Conservation (phyloP, 2,329 filamentous ascomycete genomes). For the Xylaria sp. region DNA sequence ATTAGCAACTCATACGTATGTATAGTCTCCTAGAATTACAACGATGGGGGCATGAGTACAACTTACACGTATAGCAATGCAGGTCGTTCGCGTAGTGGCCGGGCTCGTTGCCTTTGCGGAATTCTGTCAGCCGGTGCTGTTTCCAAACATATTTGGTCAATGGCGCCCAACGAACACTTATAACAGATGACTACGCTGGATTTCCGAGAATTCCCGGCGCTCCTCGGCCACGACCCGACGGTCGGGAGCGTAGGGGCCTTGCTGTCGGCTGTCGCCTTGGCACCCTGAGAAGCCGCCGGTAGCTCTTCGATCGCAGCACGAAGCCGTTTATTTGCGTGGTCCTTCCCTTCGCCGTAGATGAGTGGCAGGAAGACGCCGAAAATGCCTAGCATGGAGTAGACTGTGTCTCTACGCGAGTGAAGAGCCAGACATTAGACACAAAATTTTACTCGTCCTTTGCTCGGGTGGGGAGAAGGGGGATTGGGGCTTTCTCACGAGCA, state of each 20-base stretch:
- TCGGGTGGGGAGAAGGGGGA: no score
- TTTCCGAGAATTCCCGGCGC: neutral
- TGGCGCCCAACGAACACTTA: neutral
- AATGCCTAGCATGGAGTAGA: conserved; percentile 39
- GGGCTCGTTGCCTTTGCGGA: neutral
- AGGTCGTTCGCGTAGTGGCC: conserved; percentile 3
- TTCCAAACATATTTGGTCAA: no score
- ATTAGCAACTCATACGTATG: no score
- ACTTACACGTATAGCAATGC: conserved; percentile 13
- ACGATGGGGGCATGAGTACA: neutral
- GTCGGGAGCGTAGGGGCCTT: neutral
- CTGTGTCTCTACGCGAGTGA: conserved; percentile 28
- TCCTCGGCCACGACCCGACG: neutral
- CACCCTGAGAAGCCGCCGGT: neutral
- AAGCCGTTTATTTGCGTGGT: conserved; percentile 33
- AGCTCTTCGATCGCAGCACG: conserved; percentile 4
- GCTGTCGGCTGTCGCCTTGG: neutral
- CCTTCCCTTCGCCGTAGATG: conserved; percentile 36
- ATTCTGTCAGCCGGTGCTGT: neutral
- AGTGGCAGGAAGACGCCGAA: conserved; percentile 33
- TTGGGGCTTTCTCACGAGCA: neutral
- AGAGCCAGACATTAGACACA: conserved; percentile 9
- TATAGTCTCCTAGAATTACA: neutral
- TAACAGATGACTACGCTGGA: neutral
- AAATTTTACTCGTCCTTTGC: neutral